Evolutionary conservation across 257 asterid genomes (phyloP), one percentile per base, ranked within the genome.

Genomic region (Coffea canephora): DNA sequence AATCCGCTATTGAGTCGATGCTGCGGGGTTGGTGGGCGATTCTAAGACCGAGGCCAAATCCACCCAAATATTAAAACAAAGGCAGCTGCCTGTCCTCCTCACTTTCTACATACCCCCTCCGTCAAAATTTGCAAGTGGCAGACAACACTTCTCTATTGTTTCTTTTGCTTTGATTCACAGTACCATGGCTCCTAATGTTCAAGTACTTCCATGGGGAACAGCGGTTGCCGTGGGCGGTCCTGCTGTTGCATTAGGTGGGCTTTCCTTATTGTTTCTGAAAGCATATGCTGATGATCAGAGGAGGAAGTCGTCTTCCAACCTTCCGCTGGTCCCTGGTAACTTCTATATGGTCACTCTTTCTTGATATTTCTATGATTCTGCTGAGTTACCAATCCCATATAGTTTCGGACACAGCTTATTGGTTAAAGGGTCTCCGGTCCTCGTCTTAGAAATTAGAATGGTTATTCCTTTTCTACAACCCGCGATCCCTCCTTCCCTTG

Each of bases 251-350:
- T 78, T 91, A 54, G 93, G 90, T 73, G 94, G 91, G 72, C 71
- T 95, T 73, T 83, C 95, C 7, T 69, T 89, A 66, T 88, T 84
- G 88, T 84, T 91, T 46, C 49, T 91, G 64, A 89, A 80, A 41
- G 79, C 81, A 0, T 87, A 86, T 83, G 19, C 0, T 34, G 83
- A 85, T 79, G 84, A 84, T 78, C 91, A 85, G 46, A 85, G 79
- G 71, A 90, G 73, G 82, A 84, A 80, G 85, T 85, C 90, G 85
- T 85, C 91, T 81, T 75, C 89, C 59, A 57, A 36, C 50, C 88
- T 89, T 74, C 93, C 91, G 39, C 84, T 82, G 62, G 78, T 91
- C 3, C 97, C 97, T 46, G 91, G 97, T 93, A 73, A 14, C 27
- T 66, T 46, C 21, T 12, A 15, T 6, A 21, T 19, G 45, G 13